A percentile compares a stretch with the other conserved stretches of the same genome.
Evolutionary conservation across 78 protist species (phyloP).

Genomic region (Salpingoeca rosetta): DNA sequence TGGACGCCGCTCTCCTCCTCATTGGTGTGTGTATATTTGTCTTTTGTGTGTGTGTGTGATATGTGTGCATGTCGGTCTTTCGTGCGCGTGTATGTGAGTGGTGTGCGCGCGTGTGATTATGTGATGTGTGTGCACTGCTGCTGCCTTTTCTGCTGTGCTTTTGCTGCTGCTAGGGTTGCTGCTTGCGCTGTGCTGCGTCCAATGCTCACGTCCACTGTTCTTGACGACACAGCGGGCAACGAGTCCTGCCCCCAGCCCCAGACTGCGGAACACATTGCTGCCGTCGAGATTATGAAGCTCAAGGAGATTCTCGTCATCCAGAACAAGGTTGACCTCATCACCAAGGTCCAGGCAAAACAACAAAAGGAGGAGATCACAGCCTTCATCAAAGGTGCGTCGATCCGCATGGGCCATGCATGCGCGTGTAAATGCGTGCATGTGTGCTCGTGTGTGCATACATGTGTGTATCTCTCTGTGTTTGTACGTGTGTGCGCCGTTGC

Average conservation of each 20-base stretch:
- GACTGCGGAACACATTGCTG: slow-evolving; percentile 98
- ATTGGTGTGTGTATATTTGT: slow-evolving; percentile 70
- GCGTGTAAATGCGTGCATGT: neutral
- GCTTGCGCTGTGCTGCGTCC: no score
- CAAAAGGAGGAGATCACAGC: slow-evolving; percentile 80
- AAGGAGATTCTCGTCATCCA: slow-evolving; percentile 95
- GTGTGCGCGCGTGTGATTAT: no score
- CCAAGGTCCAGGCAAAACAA: slow-evolving; percentile 67
- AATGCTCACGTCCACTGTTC: no score
- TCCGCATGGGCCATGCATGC: no score
- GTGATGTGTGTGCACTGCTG: neutral
- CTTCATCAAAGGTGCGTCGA: slow-evolving; percentile 70
- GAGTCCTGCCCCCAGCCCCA: slow-evolving; percentile 99
- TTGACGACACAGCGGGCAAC: slow-evolving; percentile 62
- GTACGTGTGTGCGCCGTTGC: no score
- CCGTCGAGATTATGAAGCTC: slow-evolving; percentile 98
- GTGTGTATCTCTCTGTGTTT: no score
- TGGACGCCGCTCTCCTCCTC: slow-evolving; percentile 99
- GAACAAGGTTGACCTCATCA: slow-evolving; percentile 98
- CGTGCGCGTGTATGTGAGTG: neutral
- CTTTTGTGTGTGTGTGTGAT: neutral
- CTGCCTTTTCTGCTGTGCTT: neutral
- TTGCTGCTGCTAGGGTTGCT: neutral
- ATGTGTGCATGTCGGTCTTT: neutral
- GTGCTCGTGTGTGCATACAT: neutral